Percentiles rank a stretch among this genome's conserved stretches.
Evolutionary conservation across 2,329 filamentous ascomycete genomes (phyloP).

Genomic region (Colletotrichum higginsianum): DNA sequence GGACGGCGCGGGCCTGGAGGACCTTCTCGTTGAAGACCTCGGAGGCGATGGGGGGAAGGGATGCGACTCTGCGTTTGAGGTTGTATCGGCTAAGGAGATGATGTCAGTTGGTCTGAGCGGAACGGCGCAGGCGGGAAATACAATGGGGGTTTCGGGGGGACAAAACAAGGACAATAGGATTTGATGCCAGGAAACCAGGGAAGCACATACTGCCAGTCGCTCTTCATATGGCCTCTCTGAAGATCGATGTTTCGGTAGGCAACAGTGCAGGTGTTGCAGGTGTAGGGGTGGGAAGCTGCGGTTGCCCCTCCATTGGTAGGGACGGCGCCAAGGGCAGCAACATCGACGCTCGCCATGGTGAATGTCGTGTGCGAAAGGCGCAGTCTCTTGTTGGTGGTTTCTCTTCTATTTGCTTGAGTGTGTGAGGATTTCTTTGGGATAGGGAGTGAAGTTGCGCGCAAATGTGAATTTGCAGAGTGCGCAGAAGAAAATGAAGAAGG

Average conservation of each 20-base stretch:
- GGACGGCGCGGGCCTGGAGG: slow-evolving; percentile 87
- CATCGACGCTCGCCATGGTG: slow-evolving; percentile 63
- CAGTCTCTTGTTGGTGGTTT: background rate
- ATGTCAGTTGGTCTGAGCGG: slow-evolving; percentile 39
- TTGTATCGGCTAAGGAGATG: slow-evolving; percentile 82
- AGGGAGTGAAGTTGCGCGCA: slow-evolving; percentile 22
- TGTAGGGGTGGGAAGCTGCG: slow-evolving; percentile 83
- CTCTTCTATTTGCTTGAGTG: background rate
- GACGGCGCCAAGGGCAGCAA: slow-evolving; percentile 40
- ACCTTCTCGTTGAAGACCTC: slow-evolving; percentile 98
- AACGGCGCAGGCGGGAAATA: background rate
- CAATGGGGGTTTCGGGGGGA: background rate
- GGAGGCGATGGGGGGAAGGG: slow-evolving; percentile 89
- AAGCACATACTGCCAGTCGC: slow-evolving; percentile 92
- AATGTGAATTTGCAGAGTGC: slow-evolving; percentile 23
- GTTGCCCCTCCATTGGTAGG: slow-evolving; percentile 51
- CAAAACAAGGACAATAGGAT: background rate
- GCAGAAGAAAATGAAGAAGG: slow-evolving; percentile 21
- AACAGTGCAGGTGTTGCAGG: slow-evolving; percentile 98
- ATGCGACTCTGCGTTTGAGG: slow-evolving; percentile 92
- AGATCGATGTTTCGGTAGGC: slow-evolving; percentile 95
- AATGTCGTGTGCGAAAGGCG: slow-evolving; percentile 23
- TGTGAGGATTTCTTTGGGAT: background rate
- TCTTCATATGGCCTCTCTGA: slow-evolving; percentile 96
- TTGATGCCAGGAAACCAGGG: background rate